Conservation (phyloP, 73 alveolate species). For the Tetrahymena thermophila region DNA sequence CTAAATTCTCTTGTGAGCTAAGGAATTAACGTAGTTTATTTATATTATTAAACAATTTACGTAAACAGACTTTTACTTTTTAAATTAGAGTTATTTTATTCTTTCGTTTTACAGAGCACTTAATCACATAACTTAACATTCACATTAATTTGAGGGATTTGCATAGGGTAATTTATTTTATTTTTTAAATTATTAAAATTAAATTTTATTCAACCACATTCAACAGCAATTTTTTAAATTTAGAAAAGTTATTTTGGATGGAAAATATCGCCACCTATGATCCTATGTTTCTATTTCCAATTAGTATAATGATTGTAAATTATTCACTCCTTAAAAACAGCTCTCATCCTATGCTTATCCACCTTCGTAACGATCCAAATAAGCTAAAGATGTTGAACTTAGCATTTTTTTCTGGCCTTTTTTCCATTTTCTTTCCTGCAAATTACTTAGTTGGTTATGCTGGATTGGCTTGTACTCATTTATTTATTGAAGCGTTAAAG, state of each 20-base stretch:
- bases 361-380: background rate
- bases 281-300: background rate
- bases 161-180: background rate
- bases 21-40: background rate
- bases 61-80: background rate
- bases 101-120: background rate
- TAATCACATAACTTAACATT: background rate
- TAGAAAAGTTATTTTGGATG: background rate
- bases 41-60: background rate
- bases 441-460: background rate
- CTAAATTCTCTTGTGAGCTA: background rate
- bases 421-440: background rate
- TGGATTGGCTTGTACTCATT: background rate
- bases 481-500: background rate
- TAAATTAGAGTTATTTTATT: background rate
- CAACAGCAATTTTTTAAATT: background rate
- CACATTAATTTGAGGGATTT: background rate
- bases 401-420: background rate
- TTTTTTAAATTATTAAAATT: background rate
- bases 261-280: background rate
- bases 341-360: background rate
- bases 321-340: background rate
- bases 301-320: background rate
- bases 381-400: background rate
- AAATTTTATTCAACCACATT: background rate